Percentiles rank a stretch among this genome's conserved stretches.
These are phyloP conservation scores for Erythrophleum ivorense DNA, from an alignment of 331 rosid species.

Conservation along the genomic window DNA sequence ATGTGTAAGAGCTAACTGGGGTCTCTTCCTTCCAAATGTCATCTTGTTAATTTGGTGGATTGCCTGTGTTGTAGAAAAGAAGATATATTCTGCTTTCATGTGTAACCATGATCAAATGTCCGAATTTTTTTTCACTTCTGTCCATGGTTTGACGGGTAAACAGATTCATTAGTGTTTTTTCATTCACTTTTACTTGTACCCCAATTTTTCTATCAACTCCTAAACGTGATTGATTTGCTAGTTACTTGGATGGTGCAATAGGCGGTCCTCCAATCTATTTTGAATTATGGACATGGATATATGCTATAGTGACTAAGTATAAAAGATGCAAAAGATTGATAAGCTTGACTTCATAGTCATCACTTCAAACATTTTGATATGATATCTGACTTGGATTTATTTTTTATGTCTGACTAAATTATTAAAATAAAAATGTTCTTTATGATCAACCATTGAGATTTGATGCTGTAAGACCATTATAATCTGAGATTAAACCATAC, in stretches of 20 bases:
- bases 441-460: background rate
- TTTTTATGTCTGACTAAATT: background rate
- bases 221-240: background rate
- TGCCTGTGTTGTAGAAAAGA: background rate
- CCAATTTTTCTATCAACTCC: background rate
- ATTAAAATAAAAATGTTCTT: too few species aligned
- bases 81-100: background rate
- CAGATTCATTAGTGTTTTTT: background rate
- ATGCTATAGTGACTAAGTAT: background rate
- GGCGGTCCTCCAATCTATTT: background rate
- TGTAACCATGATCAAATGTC: background rate
- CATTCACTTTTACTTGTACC: constrained; percentile 1
- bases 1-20: background rate
- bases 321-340: background rate
- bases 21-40: background rate
- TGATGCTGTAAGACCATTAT: too few species aligned
- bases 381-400: too few species aligned
- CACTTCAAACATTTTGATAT: background rate
- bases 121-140: background rate
- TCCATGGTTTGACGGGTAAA: background rate
- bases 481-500: background rate
- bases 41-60: constrained; percentile 4
- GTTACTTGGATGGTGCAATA: background rate
- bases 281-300: background rate
- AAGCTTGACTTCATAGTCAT: background rate